Evolutionary conservation across 345 rosid genomes (phyloP), one percentile per base, ranked within the genome.

Genomic region (Rhizophora apiculata): DNA sequence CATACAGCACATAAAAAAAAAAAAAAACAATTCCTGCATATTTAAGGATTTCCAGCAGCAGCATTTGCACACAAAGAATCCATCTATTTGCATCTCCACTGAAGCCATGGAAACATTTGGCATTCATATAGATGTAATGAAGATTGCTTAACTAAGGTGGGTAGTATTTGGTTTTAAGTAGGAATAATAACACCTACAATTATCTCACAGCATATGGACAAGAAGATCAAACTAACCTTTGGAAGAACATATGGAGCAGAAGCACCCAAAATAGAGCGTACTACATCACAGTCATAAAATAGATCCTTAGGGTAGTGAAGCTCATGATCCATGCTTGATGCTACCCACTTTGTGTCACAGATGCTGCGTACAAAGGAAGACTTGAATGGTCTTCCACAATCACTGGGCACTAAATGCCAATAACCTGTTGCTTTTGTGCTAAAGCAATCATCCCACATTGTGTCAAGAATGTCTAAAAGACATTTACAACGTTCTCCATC

Each of bases 181-280:
- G 51, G 19, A 20, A 27, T 19, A 16, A 29, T 10, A 29, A 2
- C 30, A 21, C 52, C 20, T 8, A 58, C 15, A 56, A 65, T 51
- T 37, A 65, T 21, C 13, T 30, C 24, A 6, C 37, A 46, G 18
- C 49, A 32, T 5, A 30, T 43, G 29, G 19, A 8, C 29, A 52
- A 29, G 39, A 55, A 57, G 4, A 56, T 6, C 27, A 68, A 74
- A 78, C 94, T 63, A 77, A 95, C 98, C 98, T 89, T 91, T 58
- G 98, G 97, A 80, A 86, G 84, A 68, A 88, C 85, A 75, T 86
- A 94, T 4, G 98, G 97, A 71, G 95, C 97, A 60, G 73, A 80
- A 54, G 79, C 75, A 69, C 98, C 98, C 31, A 94, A 87, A 66
- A 91, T 74, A 36, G 86, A 82, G 64, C 77, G 88, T 73, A 94